These are phyloP conservation scores for Terfezia boudieri DNA, from an alignment of 495 filamentous ascomycete species.

Conservation along the genomic window DNA sequence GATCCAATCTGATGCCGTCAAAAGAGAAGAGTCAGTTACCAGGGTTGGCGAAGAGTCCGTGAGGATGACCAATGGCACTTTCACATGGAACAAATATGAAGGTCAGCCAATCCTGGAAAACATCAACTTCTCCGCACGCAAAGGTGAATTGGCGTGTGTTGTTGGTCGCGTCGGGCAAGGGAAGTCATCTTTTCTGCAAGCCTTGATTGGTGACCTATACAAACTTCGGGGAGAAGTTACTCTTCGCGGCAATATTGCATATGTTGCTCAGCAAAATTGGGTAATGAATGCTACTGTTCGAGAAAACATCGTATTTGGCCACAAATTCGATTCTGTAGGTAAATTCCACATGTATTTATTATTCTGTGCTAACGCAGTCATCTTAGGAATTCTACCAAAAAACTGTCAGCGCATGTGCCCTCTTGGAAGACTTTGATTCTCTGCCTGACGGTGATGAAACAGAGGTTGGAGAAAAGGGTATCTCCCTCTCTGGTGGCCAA, in stretches of 20 bases:
- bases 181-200: slow-evolving; percentile 78
- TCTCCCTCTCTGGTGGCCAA: slow-evolving; percentile 90
- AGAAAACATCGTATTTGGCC: slow-evolving; percentile 94
- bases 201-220: slow-evolving; percentile 75
- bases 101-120: slow-evolving; percentile 38
- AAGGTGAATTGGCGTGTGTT: slow-evolving; percentile 79
- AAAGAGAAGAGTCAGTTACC: slow-evolving; percentile 38
- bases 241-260: slow-evolving; percentile 61
- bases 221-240: slow-evolving; percentile 69
- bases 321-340: slow-evolving; percentile 57
- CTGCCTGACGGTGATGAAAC: slow-evolving; percentile 94
- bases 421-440: slow-evolving; percentile 74
- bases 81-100: slow-evolving; percentile 64
- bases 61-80: slow-evolving; percentile 58
- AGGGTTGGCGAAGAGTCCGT: slow-evolving; percentile 69
- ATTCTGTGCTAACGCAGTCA: too few species aligned
- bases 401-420: slow-evolving; percentile 81
- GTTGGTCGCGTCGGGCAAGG: slow-evolving; percentile 89
- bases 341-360: too few species aligned
- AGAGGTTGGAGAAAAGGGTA: slow-evolving; percentile 89
- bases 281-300: slow-evolving; percentile 94
- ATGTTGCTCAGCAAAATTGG: slow-evolving; percentile 83
- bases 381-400: slow-evolving; percentile 58
- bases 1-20: slow-evolving; percentile 64
- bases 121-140: slow-evolving; percentile 67